Percentiles rank a stretch among this genome's conserved stretches.
These are phyloP conservation scores for Neodidymelliopsis sp. DNA, from an alignment of 2,329 filamentous ascomycete species.

Conservation along the genomic window DNA sequence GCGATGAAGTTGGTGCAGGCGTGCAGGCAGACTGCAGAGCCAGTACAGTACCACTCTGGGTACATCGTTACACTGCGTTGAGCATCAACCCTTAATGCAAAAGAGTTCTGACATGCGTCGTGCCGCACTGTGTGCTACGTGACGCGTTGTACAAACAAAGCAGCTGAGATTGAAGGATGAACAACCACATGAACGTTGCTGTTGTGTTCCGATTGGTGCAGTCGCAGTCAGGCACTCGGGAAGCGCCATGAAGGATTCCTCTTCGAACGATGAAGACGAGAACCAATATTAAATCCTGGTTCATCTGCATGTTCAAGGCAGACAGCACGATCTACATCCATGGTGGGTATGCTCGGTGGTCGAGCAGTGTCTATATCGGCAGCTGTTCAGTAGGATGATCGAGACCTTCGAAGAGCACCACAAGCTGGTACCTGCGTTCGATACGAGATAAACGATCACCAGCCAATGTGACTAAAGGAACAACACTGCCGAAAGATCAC, in stretches of 20 bases:
- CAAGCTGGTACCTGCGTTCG: conserved; percentile 24
- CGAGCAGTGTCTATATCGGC: conserved; percentile 4
- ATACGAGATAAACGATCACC: conserved; percentile 11
- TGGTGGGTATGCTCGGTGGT: conserved; percentile 1
- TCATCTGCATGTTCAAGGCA: no score
- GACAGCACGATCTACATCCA: conserved; percentile 2
- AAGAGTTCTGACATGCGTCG: conserved; percentile 42
- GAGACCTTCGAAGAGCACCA: conserved; percentile 5
- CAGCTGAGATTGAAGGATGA: conserved; percentile 12
- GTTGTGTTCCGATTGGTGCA: conserved; percentile 1
- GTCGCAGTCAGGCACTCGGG: conserved; percentile 1
- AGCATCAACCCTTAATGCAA: conserved; percentile 26
- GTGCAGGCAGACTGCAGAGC: conserved; percentile 11
- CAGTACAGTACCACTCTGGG: conserved; percentile 19
- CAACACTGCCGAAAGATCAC: conserved; percentile 4
- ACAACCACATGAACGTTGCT: conserved; percentile 2
- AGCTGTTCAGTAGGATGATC: conserved; percentile 6
- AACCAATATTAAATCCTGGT: conserved; percentile 10
- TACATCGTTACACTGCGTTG: conserved; percentile 36
- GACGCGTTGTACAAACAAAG: conserved; percentile 22
- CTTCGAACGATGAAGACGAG: neutral
- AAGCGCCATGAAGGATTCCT: neutral
- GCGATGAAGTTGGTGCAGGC: conserved; percentile 1
- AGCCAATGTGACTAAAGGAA: conserved; percentile 3
- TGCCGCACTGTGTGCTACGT: conserved; percentile 21